phyloP scores from a whole-genome alignment of 306 rosid species.

The Castanopsis chinensis region DNA sequence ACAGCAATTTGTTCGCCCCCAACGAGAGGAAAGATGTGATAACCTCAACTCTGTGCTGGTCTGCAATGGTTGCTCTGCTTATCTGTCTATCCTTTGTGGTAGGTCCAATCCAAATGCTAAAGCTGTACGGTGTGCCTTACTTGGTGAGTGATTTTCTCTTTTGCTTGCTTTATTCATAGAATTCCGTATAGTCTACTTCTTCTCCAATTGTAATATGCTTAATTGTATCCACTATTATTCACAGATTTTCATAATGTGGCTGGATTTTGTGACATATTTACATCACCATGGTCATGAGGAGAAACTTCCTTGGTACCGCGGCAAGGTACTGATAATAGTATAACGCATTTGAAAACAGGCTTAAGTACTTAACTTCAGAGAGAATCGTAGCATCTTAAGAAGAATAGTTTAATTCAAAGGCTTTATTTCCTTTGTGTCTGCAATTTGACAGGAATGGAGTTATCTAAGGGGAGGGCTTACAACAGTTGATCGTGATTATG shows the following conservation, averaged over 20 bases:
- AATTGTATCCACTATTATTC: background rate
- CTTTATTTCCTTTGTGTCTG: background rate
- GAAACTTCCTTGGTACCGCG: conserved; percentile 97
- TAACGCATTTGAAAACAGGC: background rate
- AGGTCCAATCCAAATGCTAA: conserved; percentile 58
- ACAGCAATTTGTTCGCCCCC: conserved; percentile 63
- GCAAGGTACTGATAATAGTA: conserved; percentile 50
- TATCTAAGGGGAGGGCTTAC: conserved; percentile 91
- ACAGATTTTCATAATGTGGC: conserved; percentile 81
- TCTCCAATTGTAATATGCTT: background rate
- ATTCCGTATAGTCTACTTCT: background rate
- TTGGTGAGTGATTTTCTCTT: conserved; percentile 43
- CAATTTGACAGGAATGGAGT: conserved; percentile 70
- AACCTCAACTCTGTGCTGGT: conserved; percentile 77
- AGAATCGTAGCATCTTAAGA: too few relatives aligned
- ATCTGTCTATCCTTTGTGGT: conserved; percentile 36
- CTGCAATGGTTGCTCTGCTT: conserved; percentile 50
- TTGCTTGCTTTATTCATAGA: background rate
- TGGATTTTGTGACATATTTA: conserved; percentile 88
- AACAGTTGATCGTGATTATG: conserved; percentile 91
- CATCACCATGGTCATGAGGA: conserved; percentile 89
- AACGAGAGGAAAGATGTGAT: conserved; percentile 60
- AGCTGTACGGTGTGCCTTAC: conserved; percentile 78
- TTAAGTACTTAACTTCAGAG: background rate
- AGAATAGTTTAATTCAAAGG: background rate